A percentile compares a stretch with the other conserved stretches of the same genome.
These are phyloP conservation scores for Didymella sp. DNA, from an alignment of 2,329 filamentous ascomycete genomes.

Conservation along the genomic window DNA sequence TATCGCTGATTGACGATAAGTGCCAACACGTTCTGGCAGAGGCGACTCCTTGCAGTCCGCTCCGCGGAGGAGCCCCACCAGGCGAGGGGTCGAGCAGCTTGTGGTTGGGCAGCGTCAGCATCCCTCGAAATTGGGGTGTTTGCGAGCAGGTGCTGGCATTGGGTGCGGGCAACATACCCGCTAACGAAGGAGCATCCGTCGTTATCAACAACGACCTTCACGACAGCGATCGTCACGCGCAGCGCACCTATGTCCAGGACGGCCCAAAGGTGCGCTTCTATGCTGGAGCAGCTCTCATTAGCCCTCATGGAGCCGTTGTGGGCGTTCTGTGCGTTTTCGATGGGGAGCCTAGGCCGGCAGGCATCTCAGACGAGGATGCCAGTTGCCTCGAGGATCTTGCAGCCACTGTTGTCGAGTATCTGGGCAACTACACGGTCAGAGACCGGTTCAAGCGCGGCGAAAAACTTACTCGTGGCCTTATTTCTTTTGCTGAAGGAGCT, in stretches of 20 bases:
- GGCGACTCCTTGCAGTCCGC: slow-evolving; percentile 41
- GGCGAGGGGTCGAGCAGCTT: slow-evolving; percentile 15
- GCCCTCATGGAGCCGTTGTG: slow-evolving; percentile 32
- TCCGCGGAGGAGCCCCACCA: slow-evolving; percentile 20
- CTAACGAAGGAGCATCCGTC: slow-evolving; percentile 6
- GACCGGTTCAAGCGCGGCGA: slow-evolving; percentile 39
- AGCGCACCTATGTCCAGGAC: slow-evolving; percentile 28
- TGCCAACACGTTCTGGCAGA: slow-evolving; percentile 50
- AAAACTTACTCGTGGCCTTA: slow-evolving; percentile 40
- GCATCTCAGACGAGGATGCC: slow-evolving; percentile 23
- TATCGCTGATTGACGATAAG: slow-evolving; percentile 47
- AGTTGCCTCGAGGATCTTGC: slow-evolving; percentile 35
- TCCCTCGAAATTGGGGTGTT: slow-evolving; percentile 36
- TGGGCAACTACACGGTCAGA: slow-evolving; percentile 37
- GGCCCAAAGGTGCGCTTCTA: slow-evolving; percentile 30
- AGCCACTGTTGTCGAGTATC: slow-evolving; percentile 34
- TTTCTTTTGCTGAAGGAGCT: slow-evolving; percentile 41
- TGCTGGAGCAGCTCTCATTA: slow-evolving; percentile 38
- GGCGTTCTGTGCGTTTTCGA: slow-evolving; percentile 39
- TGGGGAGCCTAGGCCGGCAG: slow-evolving; percentile 22
- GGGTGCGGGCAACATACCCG: background rate
- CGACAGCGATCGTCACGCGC: slow-evolving; percentile 20
- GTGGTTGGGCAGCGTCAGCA: slow-evolving; percentile 43
- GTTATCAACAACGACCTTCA: slow-evolving; percentile 23
- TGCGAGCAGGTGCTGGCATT: slow-evolving; percentile 33